phyloP scores from a whole-genome alignment of 2,329 filamentous ascomycete genomes.

The Plenodomus biglobosus region DNA sequence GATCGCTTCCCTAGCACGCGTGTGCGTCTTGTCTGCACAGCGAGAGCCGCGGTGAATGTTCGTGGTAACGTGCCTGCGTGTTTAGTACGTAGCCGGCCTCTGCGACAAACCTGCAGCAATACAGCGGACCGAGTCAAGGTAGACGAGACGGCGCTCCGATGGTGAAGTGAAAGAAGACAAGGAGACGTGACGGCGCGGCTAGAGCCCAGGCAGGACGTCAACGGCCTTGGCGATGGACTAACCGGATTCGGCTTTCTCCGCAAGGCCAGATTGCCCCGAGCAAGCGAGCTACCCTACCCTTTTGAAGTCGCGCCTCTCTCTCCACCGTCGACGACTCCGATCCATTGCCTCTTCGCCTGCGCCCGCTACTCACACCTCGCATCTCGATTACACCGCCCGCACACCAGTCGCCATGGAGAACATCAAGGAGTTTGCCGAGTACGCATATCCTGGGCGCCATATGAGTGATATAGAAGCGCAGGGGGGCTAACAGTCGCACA shows the following conservation, averaged over 20 bases:
- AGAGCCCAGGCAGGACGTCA: conserved; percentile 10
- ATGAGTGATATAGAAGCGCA: background rate
- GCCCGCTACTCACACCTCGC: background rate
- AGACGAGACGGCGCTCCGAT: conserved; percentile 15
- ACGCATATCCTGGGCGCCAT: conserved; percentile 13
- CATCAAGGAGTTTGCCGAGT: conserved; percentile 69
- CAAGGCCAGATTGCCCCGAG: conserved; percentile 32
- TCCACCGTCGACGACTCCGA: conserved; percentile 6
- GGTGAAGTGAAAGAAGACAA: conserved; percentile 18
- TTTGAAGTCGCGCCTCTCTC: conserved; percentile 20
- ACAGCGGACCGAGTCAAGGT: conserved; percentile 11
- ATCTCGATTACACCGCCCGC: conserved; percentile 2
- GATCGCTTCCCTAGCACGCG: conserved; percentile 9
- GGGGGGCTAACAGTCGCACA: conserved; percentile 28
- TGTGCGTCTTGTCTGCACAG: conserved; percentile 5
- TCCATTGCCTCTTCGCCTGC: conserved; percentile 8
- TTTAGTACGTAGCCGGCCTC: conserved; percentile 7
- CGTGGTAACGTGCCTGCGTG: background rate
- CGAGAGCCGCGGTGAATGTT: background rate
- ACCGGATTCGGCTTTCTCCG: conserved; percentile 25
- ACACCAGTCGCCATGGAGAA: conserved; percentile 61
- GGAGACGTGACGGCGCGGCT: conserved; percentile 12
- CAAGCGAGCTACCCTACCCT: conserved; percentile 20
- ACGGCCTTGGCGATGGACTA: conserved; percentile 17
- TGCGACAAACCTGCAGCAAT: conserved; percentile 17